A percentile compares a stretch with the other conserved stretches of the same genome.
These are phyloP conservation scores for Leptographium procerum DNA, from an alignment of 2,329 filamentous ascomycete species.

Conservation along the genomic window DNA sequence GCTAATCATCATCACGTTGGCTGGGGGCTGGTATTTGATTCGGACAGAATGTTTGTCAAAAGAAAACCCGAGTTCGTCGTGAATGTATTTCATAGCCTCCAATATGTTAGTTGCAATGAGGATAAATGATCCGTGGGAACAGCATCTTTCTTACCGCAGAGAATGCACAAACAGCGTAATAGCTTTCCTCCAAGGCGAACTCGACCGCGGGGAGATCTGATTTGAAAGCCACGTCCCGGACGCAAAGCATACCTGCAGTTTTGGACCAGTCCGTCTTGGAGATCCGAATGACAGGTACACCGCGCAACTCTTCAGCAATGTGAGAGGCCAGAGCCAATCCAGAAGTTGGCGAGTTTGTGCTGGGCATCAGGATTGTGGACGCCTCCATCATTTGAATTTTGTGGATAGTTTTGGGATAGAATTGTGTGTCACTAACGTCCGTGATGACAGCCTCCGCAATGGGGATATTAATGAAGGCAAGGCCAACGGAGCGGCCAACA, in stretches of 20 bases:
- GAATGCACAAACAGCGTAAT: slow-evolving; percentile 74
- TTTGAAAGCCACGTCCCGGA: slow-evolving; percentile 66
- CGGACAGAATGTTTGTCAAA: slow-evolving; percentile 74
- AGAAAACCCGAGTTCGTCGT: slow-evolving; percentile 53
- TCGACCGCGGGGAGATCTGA: slow-evolving; percentile 75
- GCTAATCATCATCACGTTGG: slow-evolving; percentile 94
- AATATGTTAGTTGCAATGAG: slow-evolving; percentile 10
- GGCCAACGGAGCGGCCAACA: slow-evolving; percentile 69
- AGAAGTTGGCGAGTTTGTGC: slow-evolving; percentile 63
- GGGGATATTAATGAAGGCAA: slow-evolving; percentile 78
- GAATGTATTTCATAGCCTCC: slow-evolving; percentile 71
- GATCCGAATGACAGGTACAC: slow-evolving; percentile 46
- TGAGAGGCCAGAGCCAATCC: slow-evolving; percentile 29
- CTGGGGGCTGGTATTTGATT: slow-evolving; percentile 76
- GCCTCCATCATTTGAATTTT: slow-evolving; percentile 76
- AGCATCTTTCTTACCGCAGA: slow-evolving; percentile 58
- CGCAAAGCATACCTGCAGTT: slow-evolving; percentile 60
- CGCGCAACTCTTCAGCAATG: slow-evolving; percentile 8
- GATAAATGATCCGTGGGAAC: background rate
- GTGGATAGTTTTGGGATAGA: slow-evolving; percentile 77
- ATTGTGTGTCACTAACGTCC: slow-evolving; percentile 87
- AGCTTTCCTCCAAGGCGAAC: slow-evolving; percentile 69
- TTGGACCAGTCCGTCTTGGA: slow-evolving; percentile 77
- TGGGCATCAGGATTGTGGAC: slow-evolving; percentile 66
- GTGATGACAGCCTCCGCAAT: slow-evolving; percentile 77